Evolutionary conservation across 371 early-diverging fungal species (phyloP), one percentile per base, ranked within the genome.

Genomic region (Mucor ambiguus): DNA sequence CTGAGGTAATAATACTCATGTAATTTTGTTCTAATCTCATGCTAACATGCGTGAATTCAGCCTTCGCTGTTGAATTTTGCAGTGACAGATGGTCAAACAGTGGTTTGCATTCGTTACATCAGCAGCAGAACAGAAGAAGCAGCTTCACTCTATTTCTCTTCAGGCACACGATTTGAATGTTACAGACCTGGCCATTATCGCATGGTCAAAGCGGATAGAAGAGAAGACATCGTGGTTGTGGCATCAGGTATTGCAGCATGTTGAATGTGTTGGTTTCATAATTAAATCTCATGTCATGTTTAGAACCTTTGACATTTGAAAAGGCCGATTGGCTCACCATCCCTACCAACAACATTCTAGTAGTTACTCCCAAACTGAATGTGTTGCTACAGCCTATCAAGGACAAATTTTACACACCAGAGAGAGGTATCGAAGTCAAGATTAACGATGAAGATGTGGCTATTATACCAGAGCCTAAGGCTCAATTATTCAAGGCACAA

Each of bases 271-370:
- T 52, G 28, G 28, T 52, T 24, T 30, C 54, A 33, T 41, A 41
- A 12, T 30, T 66, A 38, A 32, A 58, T 4, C 26, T 58, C n/a
- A 22, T 1, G 30, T 18, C 41, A 0, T 20, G n/a, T 52, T 30
- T 69, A 86, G 94, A 94, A 72, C 94, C 94, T 14, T 71, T 94
- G 44, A 94, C 94, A 20, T 94, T 91, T 66, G 93, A 93, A 73
- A 83, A 88, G 66, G 84, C 90, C 1, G 95, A 94, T 74, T 94
- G 95, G 95, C 67, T 92, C 56, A 86, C 85, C 24, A 88, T 94
- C 37, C 95, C 95, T 3, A 88, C 89, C 18, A 94, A 94, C 64
- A 91, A 91, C 12, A 61, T 92, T 48, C 71, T 93, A 38, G 87
- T 93, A 16, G 85, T 94, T 41, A 93, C 93, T 24, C 87, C 90